Base-by-base conservation (phyloP, 2,329 filamentous ascomycete species). In the Penicillium italicum region DNA sequence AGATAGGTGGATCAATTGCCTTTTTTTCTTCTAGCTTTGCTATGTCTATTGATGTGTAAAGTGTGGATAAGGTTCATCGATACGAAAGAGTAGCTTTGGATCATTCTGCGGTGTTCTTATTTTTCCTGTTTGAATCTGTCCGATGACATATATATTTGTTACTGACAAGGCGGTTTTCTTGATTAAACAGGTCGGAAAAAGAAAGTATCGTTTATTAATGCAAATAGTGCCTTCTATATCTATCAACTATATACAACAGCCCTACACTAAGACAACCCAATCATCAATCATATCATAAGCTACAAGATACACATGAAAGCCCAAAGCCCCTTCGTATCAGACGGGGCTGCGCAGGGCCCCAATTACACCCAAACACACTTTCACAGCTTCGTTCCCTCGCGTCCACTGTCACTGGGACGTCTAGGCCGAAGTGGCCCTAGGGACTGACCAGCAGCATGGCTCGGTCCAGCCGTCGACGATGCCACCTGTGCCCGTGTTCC, bases 351-450 rank as follows among this genome's bases (percentile, higher is more conserved):
- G 26, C 33, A 45, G 20, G n/a, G 34, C 31, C 26, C 20, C 31
- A 5, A 50, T 22, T 11, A 40, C 3, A 44, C 6, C 5, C 14
- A 6, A 26, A 8, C 24, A 7, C 14, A 24, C 2, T 10, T 2
- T 60, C 49, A 70, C 12, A 70, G 57, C 56, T 76, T 76, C n/a
- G 73, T 77, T 26, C 74, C 74, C 58, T 76, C 74, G 18, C 74
- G 70, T 30, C 70, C 72, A 54, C 66, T 68, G 60, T 77, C 74
- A 55, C 74, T 77, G 10, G 72, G 62, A 50, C 74, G 63, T 36
- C 74, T 66, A 6, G 68, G 63, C 26, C 72, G 63, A 42, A 70
- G 52, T 8, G 63, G 53, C 5, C 61, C 64, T 2, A 67, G 47
- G 4, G 66, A 62, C 10, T 65, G 58, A 11, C 60, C 62, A 20